These are phyloP conservation scores for Populus davidiana DNA, from an alignment of 345 rosid species.

Conservation along the genomic window DNA sequence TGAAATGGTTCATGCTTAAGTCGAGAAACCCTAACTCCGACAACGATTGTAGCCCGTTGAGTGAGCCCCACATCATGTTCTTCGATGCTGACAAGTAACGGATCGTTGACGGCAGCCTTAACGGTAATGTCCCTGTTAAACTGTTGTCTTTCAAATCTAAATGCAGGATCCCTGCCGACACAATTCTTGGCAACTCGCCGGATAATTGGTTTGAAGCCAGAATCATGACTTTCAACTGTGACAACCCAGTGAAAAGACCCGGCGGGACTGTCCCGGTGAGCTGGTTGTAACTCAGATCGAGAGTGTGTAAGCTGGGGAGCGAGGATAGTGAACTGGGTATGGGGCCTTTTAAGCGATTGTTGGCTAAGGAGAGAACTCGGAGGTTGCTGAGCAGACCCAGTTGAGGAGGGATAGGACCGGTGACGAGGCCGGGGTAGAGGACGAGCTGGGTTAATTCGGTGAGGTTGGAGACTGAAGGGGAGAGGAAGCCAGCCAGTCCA, in stretches of 20 bases:
- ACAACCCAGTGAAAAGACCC: slow-evolving; percentile 24
- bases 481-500: slow-evolving; percentile 72
- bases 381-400: slow-evolving; percentile 51
- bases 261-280: slow-evolving; percentile 63
- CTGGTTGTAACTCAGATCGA: slow-evolving; percentile 73
- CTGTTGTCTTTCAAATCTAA: slow-evolving; percentile 59
- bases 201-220: slow-evolving; percentile 51
- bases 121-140: slow-evolving; percentile 52
- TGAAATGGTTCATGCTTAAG: slow-evolving; percentile 70
- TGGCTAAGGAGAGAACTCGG: slow-evolving; percentile 64
- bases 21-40: slow-evolving; percentile 63
- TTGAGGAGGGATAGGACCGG: slow-evolving; percentile 73
- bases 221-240: slow-evolving; percentile 41
- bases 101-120: slow-evolving; percentile 51
- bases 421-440: slow-evolving; percentile 73
- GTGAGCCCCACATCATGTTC: slow-evolving; percentile 65
- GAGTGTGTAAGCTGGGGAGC: slow-evolving; percentile 58
- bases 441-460: slow-evolving; percentile 63
- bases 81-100: slow-evolving; percentile 63
- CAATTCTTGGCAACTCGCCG: slow-evolving; percentile 32
- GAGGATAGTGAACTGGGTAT: slow-evolving; percentile 55
- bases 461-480: slow-evolving; percentile 57
- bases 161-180: slow-evolving; percentile 55
- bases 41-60: slow-evolving; percentile 43
- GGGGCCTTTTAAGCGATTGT: slow-evolving; percentile 75